Base-by-base conservation (phyloP, 805 yeast genomes). In the Metschnikowia dekortorum region DNA sequence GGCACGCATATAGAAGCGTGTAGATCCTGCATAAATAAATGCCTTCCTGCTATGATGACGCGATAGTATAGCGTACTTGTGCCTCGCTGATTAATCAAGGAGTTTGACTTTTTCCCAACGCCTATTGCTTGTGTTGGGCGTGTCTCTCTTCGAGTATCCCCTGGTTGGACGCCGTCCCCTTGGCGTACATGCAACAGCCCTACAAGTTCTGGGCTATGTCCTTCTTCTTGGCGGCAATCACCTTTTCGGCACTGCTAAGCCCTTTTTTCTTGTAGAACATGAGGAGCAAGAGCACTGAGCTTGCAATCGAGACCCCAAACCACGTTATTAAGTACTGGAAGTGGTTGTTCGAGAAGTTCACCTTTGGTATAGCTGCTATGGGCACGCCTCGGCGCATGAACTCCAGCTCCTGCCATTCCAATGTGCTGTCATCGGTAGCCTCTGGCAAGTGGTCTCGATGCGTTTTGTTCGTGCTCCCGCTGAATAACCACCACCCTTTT, bases 291-390 rank as follows among this genome's bases (percentile, higher is more conserved):
- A 89, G 79, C 33, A 85, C 80, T 0, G 90, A 60, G 35, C 96
- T 85, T 36, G 88, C 79, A 38, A 87, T 60, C 1, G 90, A 82
- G 39, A 92, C 78, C 0, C 97, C 96, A 65, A 88, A 92, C 99
- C 99, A 94, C 0, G 99, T 94, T 18, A 89, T 82, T 61, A 94
- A 71, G 65, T 94, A 94, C 66, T 92, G 96, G 66, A 91, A 69
- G 64, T 94, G 99, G 63, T 90, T 89, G 66, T 94, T 94, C 53
- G 86, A 83, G 63, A 89, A 78, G 57, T 84, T 91, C 33, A 92
- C 81, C 58, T 81, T 82, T n/a, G 97, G 91, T 8, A 75, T 69
- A 48, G 85, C 83, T 1, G 96, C 99, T 9, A 94, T 65, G 9
- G 99, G 99, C 6, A 92, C 92, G 48, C 99, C 99, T 5, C 88